These are phyloP conservation scores for Byssothecium circinans DNA, from an alignment of 2,329 filamentous ascomycete genomes.

Conservation along the genomic window DNA sequence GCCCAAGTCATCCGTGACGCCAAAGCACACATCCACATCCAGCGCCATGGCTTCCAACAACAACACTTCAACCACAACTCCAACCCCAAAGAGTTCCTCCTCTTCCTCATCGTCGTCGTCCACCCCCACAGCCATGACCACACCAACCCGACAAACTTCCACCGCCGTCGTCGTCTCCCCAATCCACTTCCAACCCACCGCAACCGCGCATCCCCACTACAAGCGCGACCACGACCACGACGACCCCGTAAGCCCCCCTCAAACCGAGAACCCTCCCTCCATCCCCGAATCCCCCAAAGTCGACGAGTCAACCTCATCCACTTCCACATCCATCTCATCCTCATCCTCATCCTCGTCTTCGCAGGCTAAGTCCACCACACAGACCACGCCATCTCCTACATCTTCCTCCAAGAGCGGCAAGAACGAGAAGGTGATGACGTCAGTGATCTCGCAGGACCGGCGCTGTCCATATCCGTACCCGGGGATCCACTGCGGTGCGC, in stretches of 20 bases:
- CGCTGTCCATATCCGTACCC: conserved; percentile 39
- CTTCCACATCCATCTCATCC: too few species aligned
- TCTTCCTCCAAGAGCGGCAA: background rate
- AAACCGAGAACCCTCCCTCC: background rate
- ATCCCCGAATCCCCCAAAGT: background rate
- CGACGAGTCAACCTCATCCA: background rate
- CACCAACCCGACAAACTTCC: background rate
- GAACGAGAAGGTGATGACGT: conserved; percentile 3
- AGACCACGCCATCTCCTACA: background rate
- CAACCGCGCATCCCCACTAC: background rate
- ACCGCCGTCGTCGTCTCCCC: background rate
- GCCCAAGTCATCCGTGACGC: background rate
- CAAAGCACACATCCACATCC: background rate
- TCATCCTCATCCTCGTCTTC: background rate
- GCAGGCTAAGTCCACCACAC: background rate
- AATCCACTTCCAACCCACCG: background rate
- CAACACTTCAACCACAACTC: too few species aligned
- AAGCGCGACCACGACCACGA: background rate
- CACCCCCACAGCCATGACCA: background rate
- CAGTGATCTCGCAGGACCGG: conserved; percentile 13
- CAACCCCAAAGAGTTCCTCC: background rate
- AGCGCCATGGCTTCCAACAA: too few species aligned
- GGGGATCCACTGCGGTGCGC: conserved; percentile 18
- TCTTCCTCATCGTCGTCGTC: background rate
- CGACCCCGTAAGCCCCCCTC: background rate